Base-by-base conservation (phyloP, 345 rosid genomes). In the Theobroma cacao region DNA sequence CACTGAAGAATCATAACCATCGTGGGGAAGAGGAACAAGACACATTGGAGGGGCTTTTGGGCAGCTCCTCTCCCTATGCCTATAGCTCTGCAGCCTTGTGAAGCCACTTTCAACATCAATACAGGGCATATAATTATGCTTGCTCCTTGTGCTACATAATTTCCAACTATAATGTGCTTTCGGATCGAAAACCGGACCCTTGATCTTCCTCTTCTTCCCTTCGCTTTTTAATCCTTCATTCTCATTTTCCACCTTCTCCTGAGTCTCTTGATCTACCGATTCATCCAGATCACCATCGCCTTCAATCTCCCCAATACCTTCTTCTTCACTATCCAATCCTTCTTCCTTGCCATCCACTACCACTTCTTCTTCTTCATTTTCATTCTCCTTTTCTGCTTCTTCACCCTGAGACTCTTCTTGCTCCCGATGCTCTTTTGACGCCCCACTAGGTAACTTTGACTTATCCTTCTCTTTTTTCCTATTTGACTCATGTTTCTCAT, bases 121-220 rank as follows among this genome's bases (percentile, higher is more conserved):
- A 85, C 98, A 95, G 70, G 99, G 99, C 84, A 95, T 93, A 85
- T 92, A 95, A 84, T 93, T 93, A 74, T 92, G 91, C 86, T 93
- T 95, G 90, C 97, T 95, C 87, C 91, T 92, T 66, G 92, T 89
- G 86, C 81, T 88, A 75, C 99, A 95, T 77, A 90, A 65, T 79
- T 88, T 93, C 99, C 99, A 95, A 82, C 80, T 87, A 80, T 90
- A 93, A 82, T 76, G 93, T 24, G 89, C 90, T 74, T 93, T 93
- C 0, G 97, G 95, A 88, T 95, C 94, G 75, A 95, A 95, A 20
- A 93, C 86, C 0, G 94, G 96, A 86, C 99, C 98, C 85, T 88
- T 95, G 64, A 80, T 74, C 89, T 92, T 91, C 76, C 80, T 86
- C 89, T 82, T 91, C 80, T 89, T 88, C 70, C 72, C 74, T 15